Evolutionary conservation across 2,329 filamentous ascomycete genomes (phyloP).

Genomic region (Ceratocystis cubensis): DNA sequence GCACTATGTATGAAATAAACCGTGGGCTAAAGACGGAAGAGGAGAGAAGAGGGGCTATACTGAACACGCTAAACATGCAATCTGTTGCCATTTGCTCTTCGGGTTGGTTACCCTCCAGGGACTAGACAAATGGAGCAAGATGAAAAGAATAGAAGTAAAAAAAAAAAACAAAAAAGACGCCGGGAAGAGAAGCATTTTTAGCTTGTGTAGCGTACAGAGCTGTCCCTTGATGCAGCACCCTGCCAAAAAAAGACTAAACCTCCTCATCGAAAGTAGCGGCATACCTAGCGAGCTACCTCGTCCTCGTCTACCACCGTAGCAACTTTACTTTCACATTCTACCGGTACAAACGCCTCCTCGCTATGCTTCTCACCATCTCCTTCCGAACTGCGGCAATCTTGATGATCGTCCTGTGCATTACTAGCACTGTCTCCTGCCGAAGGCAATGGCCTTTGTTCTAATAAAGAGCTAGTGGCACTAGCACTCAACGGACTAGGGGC

Average conservation of each 20-base stretch:
- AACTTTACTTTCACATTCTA: slow-evolving; percentile 31
- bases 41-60: background rate
- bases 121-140: background rate
- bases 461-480: slow-evolving; percentile 17
- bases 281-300: slow-evolving; percentile 18
- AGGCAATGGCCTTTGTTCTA: slow-evolving; percentile 20
- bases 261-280: slow-evolving; percentile 12
- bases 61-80: slow-evolving; percentile 9
- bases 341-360: slow-evolving; percentile 22
- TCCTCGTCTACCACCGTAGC: slow-evolving; percentile 36
- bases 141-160: background rate
- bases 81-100: background rate
- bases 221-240: background rate
- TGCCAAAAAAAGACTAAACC: background rate
- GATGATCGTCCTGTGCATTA: slow-evolving; percentile 18
- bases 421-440: slow-evolving; percentile 17
- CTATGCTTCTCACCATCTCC: slow-evolving; percentile 25
- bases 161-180: background rate
- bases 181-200: background rate
- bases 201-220: background rate
- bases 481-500: slow-evolving; percentile 16
- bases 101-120: background rate
- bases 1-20: background rate
- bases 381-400: slow-evolving; percentile 22
- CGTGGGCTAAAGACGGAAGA: background rate